Base-by-base conservation (phyloP, 2,329 filamentous ascomycete species). In the Arachnomyces sp. region DNA sequence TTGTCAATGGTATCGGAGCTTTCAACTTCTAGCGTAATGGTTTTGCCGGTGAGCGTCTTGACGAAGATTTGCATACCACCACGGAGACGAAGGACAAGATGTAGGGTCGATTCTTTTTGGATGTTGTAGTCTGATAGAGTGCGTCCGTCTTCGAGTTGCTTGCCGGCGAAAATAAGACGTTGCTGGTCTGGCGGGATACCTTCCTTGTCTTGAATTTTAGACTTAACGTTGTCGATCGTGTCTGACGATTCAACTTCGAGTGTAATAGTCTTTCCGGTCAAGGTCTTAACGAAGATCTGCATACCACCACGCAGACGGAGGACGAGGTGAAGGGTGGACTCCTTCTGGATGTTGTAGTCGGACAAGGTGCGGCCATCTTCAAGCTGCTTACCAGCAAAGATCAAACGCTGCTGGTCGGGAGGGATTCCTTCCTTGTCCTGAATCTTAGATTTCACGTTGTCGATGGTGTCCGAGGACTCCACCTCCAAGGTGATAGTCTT, bases 341-440 rank as follows among this genome's bases (percentile, higher is more conserved):
- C 86, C 73, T 94, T 94, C 68, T 95, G 88, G 39, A 95, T 95
- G 71, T 94, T 94, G 78, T 95, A 95, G 64, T 94, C 88, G 46
- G 78, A 82, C 0, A 94, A 74, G 18, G 88, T 94, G 39, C 89
- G 86, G 47, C 90, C 89, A 53, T 96, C 90, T 66, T 96, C 90
- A 3, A 95, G 79, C 64, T 95, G 89, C 77, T 95, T 95, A 42
- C 89, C 90, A 33, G 89, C 89, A 53, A 95, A 95, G 64, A 95
- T 95, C 52, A 95, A 67, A 54, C 89, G 90, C 73, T 95, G 89
- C 69, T 96, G 89, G 61, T 95, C 89, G 8, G 89, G 89, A 34
- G 89, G 90, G 42, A 95, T 95, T 17, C 89, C 89, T 68, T 95
- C 89, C 78, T 95, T 95, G 60, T 95, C 89, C 67, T 95, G 89